A percentile compares a stretch with the other conserved stretches of the same genome.
These are phyloP conservation scores for Botrytis fragariae DNA, from an alignment of 2,329 filamentous ascomycete species.

Conservation along the genomic window DNA sequence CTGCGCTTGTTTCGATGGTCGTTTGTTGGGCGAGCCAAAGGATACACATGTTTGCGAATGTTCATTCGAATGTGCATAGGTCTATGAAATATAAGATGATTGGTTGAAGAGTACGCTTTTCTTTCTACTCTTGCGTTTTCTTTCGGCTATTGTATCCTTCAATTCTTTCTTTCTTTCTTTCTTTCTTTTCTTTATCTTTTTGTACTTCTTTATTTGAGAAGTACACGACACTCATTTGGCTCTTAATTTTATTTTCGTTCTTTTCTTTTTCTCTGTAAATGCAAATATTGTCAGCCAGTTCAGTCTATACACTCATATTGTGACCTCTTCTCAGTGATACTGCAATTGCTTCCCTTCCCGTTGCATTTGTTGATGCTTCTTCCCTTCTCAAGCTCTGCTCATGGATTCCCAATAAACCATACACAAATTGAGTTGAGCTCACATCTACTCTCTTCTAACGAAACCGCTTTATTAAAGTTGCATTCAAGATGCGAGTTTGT, in stretches of 20 bases:
- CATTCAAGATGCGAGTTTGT: no score
- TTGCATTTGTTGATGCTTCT: no score
- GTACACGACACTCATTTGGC: not conserved
- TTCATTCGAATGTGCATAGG: not conserved
- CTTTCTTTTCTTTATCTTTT: not conserved
- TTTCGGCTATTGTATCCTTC: not conserved
- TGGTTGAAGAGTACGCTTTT: not conserved
- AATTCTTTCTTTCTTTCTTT: not conserved
- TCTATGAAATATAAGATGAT: not conserved
- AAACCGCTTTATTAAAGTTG: no score
- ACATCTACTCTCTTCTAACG: no score
- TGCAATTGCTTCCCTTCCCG: no score
- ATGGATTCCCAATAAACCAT: no score
- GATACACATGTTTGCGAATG: conserved; percentile 11
- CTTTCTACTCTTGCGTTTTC: not conserved
- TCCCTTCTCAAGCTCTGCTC: no score
- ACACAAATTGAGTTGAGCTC: no score
- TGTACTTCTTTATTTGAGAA: not conserved
- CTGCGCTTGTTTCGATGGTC: not conserved
- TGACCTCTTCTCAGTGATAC: not conserved
- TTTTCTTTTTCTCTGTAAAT: not conserved
- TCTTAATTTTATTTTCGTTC: not conserved
- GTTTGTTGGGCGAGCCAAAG: not conserved
- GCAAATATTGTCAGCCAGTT: not conserved
- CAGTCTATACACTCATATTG: not conserved